Base-by-base conservation (phyloP, 2,329 filamentous ascomycete genomes). In the Fusarium sambucinum region DNA sequence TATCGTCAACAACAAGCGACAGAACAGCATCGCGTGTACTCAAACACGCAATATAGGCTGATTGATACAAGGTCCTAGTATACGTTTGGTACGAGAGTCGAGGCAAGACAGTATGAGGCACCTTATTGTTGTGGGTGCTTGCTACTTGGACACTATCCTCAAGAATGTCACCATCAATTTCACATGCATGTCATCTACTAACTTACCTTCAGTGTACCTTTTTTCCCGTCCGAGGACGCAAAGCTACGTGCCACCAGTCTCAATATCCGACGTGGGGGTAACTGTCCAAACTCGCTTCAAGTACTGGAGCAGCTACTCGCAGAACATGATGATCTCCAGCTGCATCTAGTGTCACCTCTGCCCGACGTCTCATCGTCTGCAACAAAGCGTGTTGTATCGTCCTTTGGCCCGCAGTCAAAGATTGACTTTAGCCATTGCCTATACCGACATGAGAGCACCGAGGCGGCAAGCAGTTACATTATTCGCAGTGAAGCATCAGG, bases 71-170 rank as follows among this genome's bases (percentile, higher is more conserved):
- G 17, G 25, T 25, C 17, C 7, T 16, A 42, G 14, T 19, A 19
- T 41, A 51, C 29, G 23, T 27, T 25, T 33, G 33, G 27, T 17
- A 19, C 29, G n/a, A 13, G 17, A 38, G 35, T 38, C 21, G 17
- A 52, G 23, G 23, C 23, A 23, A 56, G 30, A 52, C 58, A 61
- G 33, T 41, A 86, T 85, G 81, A 85, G 83, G 78, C 85, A 87
- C 68, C 81, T 92, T 63, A 80, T 92, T 52, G 85, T 89, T 45
- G 82, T 90, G 44, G 90, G 90, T 23, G 89, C 89, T 27, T 90
- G 89, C 70, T 92, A 92, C 78, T 79, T 92, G 37, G 90, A 92
- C 77, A 92, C 89, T 3, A 90, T 92, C 60, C 81, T 92, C 40
- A 89, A 83, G 89, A 85, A 80, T 77, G 85, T 77, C 56, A 66